Base-by-base conservation (phyloP, 371 early-diverging fungal species). In the Nematocida minor region DNA sequence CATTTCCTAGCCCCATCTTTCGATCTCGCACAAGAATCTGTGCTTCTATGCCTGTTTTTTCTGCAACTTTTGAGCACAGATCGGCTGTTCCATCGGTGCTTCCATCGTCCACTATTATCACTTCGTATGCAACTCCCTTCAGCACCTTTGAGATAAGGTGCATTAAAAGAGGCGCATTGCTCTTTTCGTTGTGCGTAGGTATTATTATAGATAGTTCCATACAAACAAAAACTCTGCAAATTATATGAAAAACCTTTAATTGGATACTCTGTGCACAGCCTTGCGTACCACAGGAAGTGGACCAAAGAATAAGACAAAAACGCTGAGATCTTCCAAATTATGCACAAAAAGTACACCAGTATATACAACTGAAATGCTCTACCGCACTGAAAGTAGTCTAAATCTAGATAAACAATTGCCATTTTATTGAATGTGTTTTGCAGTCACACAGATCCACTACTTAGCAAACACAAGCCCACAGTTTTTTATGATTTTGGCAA, bases 161-260 rank as follows among this genome's bases (percentile, higher is more conserved):
- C 53, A 90, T 86, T 81, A 98, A 92, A 79, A 93, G 90, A 46
- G 92, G 92, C 80, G 96, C 87, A 85, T 96, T 96, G 80, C 93
- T 91, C 69, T 92, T 89, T 85, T 98, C 98, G 82, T 98, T 96
- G 87, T 96, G 96, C 42, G 98, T 98, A 36, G 98, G 96, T 40
- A 98, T 49, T 20, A 86, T 80, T 31, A 85, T 69, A 9, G 79
- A 74, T 29, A 74, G 16, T 48, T 74, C 54, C 77, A 74, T 74
- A 38, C 46, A 74, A 36, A 62, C 79, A 62, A 62, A 51, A 51
- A 9, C 27, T 51, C 27, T 51, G 18, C 18, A 57, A 57, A 32
- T 16, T 32, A 32, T 57, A 57, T 27, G 25, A 25, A 11, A 53
- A 53, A 18, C 11, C 7, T 18, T 7, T 53, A 53, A 11, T 64